phyloP scores from a whole-genome alignment of 768 basidiomycete species.

The Leccinum boreale region DNA sequence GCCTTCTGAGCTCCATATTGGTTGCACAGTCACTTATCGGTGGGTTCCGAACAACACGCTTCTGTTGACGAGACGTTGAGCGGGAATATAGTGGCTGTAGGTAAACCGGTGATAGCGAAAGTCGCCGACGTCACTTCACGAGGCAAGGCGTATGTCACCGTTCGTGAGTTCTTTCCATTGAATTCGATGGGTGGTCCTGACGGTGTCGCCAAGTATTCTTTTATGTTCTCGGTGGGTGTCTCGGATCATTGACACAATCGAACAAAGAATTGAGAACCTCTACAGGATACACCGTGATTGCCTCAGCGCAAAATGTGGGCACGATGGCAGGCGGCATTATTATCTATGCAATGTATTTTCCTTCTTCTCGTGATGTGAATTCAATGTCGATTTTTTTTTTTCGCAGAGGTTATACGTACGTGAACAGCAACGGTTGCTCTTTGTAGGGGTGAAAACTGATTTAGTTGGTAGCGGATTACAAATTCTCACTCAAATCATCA shows the following conservation, averaged over 20 bases:
- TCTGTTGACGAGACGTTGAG: conserved; percentile 10
- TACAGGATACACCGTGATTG: conserved; percentile 51
- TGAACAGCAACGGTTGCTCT: conserved; percentile 4
- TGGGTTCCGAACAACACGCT: conserved; percentile 24
- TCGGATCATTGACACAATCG: background rate
- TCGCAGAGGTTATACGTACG: conserved; percentile 58
- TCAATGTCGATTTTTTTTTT: conserved; percentile 13
- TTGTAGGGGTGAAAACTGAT: background rate
- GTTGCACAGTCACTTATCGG: conserved; percentile 53
- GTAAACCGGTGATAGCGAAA: conserved; percentile 73
- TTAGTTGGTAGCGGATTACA: conserved; percentile 47
- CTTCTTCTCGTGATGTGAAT: background rate
- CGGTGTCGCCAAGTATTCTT: conserved; percentile 41
- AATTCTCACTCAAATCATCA: conserved; percentile 60
- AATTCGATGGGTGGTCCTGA: background rate
- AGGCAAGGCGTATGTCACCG: conserved; percentile 56
- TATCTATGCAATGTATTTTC: conserved; percentile 51
- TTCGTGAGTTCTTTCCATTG: conserved; percentile 41
- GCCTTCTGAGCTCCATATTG: conserved; percentile 54
- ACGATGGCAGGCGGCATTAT: conserved; percentile 53
- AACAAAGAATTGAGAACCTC: background rate
- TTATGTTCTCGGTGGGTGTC: conserved; percentile 51
- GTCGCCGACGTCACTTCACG: conserved; percentile 69
- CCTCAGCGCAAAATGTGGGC: conserved; percentile 43
- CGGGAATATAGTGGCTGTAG: conserved; percentile 37